A percentile compares a stretch with the other conserved stretches of the same genome.
Conservation (phyloP, 306 rosid species). For the Gynostemma pentaphyllum region DNA sequence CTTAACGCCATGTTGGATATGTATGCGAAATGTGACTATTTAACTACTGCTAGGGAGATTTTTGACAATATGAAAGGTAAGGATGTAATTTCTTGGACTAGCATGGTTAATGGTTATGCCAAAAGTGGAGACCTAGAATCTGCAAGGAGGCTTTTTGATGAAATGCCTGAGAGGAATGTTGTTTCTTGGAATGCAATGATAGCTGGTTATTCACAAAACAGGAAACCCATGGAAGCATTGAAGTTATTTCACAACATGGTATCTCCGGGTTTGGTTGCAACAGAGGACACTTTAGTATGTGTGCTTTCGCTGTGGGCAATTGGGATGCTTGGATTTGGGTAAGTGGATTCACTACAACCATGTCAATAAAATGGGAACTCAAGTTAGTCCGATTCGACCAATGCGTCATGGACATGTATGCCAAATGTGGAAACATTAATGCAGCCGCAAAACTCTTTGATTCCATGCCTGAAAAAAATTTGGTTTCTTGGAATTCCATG, state of each 20-base stretch:
- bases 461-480: slow-evolving; percentile 31
- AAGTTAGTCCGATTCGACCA: slow-evolving; percentile 30
- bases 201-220: slow-evolving; percentile 67
- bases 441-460: slow-evolving; percentile 37
- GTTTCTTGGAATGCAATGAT: slow-evolving; percentile 72
- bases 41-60: slow-evolving; percentile 32
- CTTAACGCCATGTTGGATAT: slow-evolving; percentile 53
- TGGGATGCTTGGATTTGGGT: slow-evolving; percentile 51
- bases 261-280: slow-evolving; percentile 28
- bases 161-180: slow-evolving; percentile 49
- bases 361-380: slow-evolving; percentile 18
- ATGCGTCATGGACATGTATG: slow-evolving; percentile 69
- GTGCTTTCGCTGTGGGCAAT: slow-evolving; percentile 66
- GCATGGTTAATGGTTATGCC: slow-evolving; percentile 71
- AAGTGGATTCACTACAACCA: slow-evolving; percentile 35
- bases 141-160: slow-evolving; percentile 47
- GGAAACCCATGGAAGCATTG: slow-evolving; percentile 45
- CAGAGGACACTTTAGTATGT: slow-evolving; percentile 56
- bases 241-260: slow-evolving; percentile 49
- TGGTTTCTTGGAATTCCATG: slow-evolving; percentile 70
- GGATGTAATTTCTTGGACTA: slow-evolving; percentile 74
- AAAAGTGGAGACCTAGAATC: slow-evolving; percentile 51
- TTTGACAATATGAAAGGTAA: slow-evolving; percentile 42
- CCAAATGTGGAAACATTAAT: slow-evolving; percentile 59
- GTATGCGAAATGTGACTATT: slow-evolving; percentile 50